phyloP scores from a whole-genome alignment of 2,329 filamentous ascomycete species.

The Trichophyton equinum region DNA sequence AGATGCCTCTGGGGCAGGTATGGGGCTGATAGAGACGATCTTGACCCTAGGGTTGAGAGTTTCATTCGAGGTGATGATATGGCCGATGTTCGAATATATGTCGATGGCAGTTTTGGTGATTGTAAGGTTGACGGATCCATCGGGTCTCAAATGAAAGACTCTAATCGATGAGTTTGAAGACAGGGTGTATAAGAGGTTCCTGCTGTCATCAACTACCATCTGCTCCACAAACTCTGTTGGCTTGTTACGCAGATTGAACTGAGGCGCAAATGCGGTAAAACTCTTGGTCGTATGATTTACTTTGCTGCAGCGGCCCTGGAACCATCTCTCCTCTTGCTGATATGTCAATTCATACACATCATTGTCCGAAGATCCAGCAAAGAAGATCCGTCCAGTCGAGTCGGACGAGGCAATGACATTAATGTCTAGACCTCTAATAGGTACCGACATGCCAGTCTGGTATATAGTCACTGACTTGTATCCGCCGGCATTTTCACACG shows the following conservation, averaged over 20 bases:
- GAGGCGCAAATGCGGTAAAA: constrained; percentile 46
- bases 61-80: constrained; percentile 63
- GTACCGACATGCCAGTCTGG: constrained; percentile 73
- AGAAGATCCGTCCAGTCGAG: constrained; percentile 82
- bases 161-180: constrained; percentile 80
- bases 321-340: constrained; percentile 96
- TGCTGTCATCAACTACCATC: constrained; percentile 77
- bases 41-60: constrained; percentile 56
- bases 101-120: constrained; percentile 43
- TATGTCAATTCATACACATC: constrained; percentile 92
- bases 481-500: constrained; percentile 52
- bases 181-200: constrained; percentile 80
- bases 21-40: constrained; percentile 76
- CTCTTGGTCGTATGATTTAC: constrained; percentile 74
- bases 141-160: constrained; percentile 71
- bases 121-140: constrained; percentile 39
- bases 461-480: constrained; percentile 66
- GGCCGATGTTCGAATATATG: constrained; percentile 60
- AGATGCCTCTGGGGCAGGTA: constrained; percentile 68
- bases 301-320: constrained; percentile 74
- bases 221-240: constrained; percentile 55
- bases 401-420: constrained; percentile 64
- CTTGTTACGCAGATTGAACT: constrained; percentile 33
- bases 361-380: constrained; percentile 65
- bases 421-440: constrained; percentile 64